These are phyloP conservation scores for Meira miltonrushii DNA, from an alignment of 1,284 basidiomycete species.

Conservation along the genomic window DNA sequence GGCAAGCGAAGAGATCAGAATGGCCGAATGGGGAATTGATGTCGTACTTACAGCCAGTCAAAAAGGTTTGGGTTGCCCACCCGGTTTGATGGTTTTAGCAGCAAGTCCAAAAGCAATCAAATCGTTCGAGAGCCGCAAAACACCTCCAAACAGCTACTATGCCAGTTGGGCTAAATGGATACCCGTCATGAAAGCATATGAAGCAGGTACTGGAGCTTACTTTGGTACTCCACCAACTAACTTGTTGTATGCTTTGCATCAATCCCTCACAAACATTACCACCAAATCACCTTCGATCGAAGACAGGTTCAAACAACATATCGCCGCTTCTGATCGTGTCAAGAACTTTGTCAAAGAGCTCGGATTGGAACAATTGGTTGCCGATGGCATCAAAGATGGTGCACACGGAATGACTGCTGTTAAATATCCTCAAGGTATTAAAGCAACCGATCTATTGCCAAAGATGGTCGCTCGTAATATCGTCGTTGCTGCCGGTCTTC, in stretches of 20 bases:
- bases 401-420: conserved; percentile 52
- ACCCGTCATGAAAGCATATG: conserved; percentile 52
- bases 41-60: conserved; percentile 84
- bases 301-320: conserved; percentile 74
- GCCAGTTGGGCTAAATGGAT: conserved; percentile 58
- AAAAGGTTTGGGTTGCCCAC: conserved; percentile 92
- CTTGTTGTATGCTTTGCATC: conserved; percentile 82
- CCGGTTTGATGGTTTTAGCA: conserved; percentile 80
- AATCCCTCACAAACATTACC: conserved; percentile 71
- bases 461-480: conserved; percentile 66
- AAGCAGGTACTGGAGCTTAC: conserved; percentile 45
- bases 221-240: conserved; percentile 66
- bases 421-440: conserved; percentile 43
- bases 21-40: conserved; percentile 91
- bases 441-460: conserved; percentile 38
- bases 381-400: conserved; percentile 46
- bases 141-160: conserved; percentile 75
- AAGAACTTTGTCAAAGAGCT: conserved; percentile 66
- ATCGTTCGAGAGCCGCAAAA: conserved; percentile 66
- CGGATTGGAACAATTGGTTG: conserved; percentile 59
- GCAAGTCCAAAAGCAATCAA: conserved; percentile 75
- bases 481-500: conserved; percentile 82
- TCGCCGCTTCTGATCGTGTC: conserved; percentile 66
- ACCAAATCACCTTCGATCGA: conserved; percentile 61
- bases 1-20: conserved; percentile 84